Percentiles rank a stretch among this genome's conserved stretches.
phyloP scores from a whole-genome alignment of 2,329 filamentous ascomycete species.

The Paraconiothyrium sp. region DNA sequence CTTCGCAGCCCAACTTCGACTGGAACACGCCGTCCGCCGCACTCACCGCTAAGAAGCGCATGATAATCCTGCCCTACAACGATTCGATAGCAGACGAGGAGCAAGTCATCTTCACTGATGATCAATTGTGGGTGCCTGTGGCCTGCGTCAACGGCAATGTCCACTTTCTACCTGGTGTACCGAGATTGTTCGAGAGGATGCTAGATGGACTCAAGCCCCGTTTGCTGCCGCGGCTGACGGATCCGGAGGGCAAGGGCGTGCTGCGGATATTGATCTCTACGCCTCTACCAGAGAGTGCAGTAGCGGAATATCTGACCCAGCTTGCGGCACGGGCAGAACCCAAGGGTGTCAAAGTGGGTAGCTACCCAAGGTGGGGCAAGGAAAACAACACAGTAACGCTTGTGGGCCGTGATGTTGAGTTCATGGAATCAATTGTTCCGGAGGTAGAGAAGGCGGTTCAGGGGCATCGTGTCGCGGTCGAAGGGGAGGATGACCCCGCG shows the following conservation, averaged over 20 bases:
- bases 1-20: constrained; percentile 77
- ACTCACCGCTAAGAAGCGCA: constrained; percentile 83
- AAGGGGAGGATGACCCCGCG: constrained; percentile 67
- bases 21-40: constrained; percentile 85
- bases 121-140: constrained; percentile 91
- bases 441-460: constrained; percentile 82
- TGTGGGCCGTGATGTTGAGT: constrained; percentile 78
- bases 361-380: constrained; percentile 93
- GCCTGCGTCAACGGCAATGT: constrained; percentile 90
- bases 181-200: constrained; percentile 81
- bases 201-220: constrained; percentile 78
- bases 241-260: constrained; percentile 84
- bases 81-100: constrained; percentile 69
- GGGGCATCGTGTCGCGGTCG: constrained; percentile 73
- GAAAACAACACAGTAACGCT: constrained; percentile 88
- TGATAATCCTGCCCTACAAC: constrained; percentile 88
- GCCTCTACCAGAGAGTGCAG: constrained; percentile 83
- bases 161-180: constrained; percentile 91
- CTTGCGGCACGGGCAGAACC: constrained; percentile 77
- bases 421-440: constrained; percentile 78
- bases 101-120: constrained; percentile 80
- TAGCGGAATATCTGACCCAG: constrained; percentile 84
- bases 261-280: constrained; percentile 85
- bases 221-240: constrained; percentile 74
- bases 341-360: constrained; percentile 89